These are phyloP conservation scores for Colletotrichum navitas DNA, from an alignment of 2,329 filamentous ascomycete species.

Conservation along the genomic window DNA sequence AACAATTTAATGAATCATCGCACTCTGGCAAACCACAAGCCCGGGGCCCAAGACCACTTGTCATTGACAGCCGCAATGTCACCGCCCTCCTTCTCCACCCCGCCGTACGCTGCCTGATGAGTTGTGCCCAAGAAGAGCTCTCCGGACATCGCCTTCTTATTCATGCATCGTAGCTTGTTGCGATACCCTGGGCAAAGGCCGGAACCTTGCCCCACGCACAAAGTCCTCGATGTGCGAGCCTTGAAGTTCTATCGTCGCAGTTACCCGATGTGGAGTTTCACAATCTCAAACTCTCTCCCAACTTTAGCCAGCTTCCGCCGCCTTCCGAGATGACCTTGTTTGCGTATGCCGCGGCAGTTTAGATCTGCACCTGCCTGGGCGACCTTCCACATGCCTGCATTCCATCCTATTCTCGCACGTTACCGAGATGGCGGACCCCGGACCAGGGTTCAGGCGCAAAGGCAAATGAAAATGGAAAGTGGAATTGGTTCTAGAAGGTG, in stretches of 20 bases:
- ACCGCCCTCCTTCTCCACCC: not conserved
- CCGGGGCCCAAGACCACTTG: not conserved
- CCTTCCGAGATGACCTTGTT: not conserved
- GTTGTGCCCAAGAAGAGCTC: not conserved
- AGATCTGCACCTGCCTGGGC: not conserved
- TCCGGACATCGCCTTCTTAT: constrained; percentile 24
- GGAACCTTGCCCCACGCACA: constrained; percentile 3
- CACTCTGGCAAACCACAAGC: constrained; percentile 32
- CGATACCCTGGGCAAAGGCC: constrained; percentile 18
- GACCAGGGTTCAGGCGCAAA: constrained; percentile 14
- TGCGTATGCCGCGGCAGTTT: not conserved
- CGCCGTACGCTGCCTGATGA: constrained; percentile 13
- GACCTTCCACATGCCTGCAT: not conserved
- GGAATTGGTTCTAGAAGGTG: constrained; percentile 36
- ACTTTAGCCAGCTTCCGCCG: constrained; percentile 5
- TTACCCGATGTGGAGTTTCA: constrained; percentile 35
- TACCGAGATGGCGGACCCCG: constrained; percentile 4
- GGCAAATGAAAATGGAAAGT: constrained; percentile 9
- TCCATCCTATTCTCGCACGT: not conserved
- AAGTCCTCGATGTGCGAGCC: not conserved
- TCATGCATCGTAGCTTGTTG: constrained; percentile 22
- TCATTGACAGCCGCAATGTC: not conserved
- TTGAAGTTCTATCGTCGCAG: constrained; percentile 9
- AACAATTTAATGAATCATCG: constrained; percentile 13
- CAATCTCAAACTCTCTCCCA: constrained; percentile 36